Evolutionary conservation across 768 basidiomycete genomes (phyloP), one percentile per base, ranked within the genome.

Genomic region (Tubosaeta sp.): DNA sequence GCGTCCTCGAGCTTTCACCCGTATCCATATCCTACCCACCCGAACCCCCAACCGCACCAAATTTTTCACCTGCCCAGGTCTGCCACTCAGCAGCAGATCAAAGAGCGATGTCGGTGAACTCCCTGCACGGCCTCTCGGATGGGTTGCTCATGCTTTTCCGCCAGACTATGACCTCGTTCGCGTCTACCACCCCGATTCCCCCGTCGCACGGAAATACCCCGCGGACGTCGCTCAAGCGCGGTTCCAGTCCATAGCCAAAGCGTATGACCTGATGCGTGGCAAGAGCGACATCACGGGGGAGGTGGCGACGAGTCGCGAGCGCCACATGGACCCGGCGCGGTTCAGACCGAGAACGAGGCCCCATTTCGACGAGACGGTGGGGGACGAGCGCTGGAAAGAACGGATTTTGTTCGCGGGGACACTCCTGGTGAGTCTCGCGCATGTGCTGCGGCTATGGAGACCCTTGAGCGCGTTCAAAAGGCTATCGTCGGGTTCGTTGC

Each of bases 131-230:
- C 24, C 25, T 18, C 1, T 34, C 29, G 25, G 24, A 34, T 40
- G 38, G 30, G 43, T 47, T n/a, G 48, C 56, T 55, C 24, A 54
- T 5, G 1, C 6, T 16, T 35, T 32, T 21, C 38, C 25, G 14
- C 56, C 30, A 90, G 87, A 90, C 66, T 87, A 82, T 60, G 87
- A 89, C 55, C 86, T 90, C 40, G 88, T 90, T 29, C 76, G 83
- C 35, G 75, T 87, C 51, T 87, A 90, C 65, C 87, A 90, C 64
- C 87, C 87, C 3, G 87, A 90, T 65, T 84, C 84, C 36, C 71
- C 74, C 21, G 41, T 71, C 19, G 71, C 71, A 19, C 72, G 75
- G 5, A 62, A 63, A 3, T 67, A 68, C 50, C 67, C 82, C 7
- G 59, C 78, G 0, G 77, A 79, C 14, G 63, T 74, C 3, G 79